Conservation (phyloP, 2,329 filamentous ascomycete species). For the Talaromyces sp. region DNA sequence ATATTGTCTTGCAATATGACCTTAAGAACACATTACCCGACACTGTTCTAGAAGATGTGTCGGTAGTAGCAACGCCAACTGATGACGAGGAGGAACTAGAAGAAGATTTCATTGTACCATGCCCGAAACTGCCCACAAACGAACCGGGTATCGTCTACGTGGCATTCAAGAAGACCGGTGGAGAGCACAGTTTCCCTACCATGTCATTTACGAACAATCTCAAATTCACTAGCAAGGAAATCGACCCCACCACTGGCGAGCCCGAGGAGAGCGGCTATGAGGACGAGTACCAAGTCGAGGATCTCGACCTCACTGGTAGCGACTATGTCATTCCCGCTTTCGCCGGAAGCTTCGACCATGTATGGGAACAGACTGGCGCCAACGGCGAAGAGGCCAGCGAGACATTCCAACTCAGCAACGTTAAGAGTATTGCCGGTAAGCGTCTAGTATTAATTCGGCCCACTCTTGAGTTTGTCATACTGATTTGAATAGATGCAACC, state of each 20-base stretch:
- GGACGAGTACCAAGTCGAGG: slow-evolving; percentile 95
- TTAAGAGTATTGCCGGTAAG: slow-evolving; percentile 90
- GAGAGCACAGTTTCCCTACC: slow-evolving; percentile 72
- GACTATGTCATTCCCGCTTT: slow-evolving; percentile 95
- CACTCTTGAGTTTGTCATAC: neutral
- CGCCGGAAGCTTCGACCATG: slow-evolving; percentile 89
- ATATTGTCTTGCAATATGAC: slow-evolving; percentile 93
- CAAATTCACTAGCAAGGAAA: slow-evolving; percentile 97
- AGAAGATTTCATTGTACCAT: slow-evolving; percentile 91
- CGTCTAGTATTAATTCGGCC: neutral
- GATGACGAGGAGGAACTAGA: slow-evolving; percentile 74
- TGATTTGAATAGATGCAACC: slow-evolving; percentile 68
- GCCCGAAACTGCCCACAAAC: slow-evolving; percentile 76
- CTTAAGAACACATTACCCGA: slow-evolving; percentile 95
- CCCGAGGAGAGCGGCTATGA: slow-evolving; percentile 92
- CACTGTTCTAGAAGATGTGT: slow-evolving; percentile 86
- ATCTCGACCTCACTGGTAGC: slow-evolving; percentile 84
- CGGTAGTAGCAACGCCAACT: slow-evolving; percentile 73
- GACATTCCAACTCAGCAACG: slow-evolving; percentile 80
- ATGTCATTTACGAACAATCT: slow-evolving; percentile 87
- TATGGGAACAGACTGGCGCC: slow-evolving; percentile 93
- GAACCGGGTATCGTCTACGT: slow-evolving; percentile 93
- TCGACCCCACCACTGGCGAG: slow-evolving; percentile 90
- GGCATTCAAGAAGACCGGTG: slow-evolving; percentile 80
- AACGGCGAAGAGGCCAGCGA: slow-evolving; percentile 86